Evolutionary conservation across 2,329 filamentous ascomycete species (phyloP), one percentile per base, ranked within the genome.

Genomic region (Pseudogymnoascus sp.): DNA sequence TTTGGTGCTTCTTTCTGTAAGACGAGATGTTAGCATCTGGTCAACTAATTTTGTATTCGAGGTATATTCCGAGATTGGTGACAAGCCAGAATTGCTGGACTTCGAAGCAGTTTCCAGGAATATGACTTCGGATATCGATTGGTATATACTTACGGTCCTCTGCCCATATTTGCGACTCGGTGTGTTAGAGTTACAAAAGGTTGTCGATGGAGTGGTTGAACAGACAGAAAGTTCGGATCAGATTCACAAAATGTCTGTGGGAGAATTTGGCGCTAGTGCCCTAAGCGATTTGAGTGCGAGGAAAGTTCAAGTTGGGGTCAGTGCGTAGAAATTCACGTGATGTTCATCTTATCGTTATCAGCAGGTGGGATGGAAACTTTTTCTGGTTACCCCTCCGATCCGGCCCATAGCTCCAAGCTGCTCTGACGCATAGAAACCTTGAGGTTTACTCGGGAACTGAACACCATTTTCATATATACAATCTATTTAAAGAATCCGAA

Each of bases 1-100:
- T 97, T 82, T 97, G 93, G 83, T 99, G 94, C 89, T 97, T 97
- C 87, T 94, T 95, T 81, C 89, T 92, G 75, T 75, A 69, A 66
- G 58, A 35, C 62, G 38, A n/a, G 8, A 41, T 38, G 58, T 68
- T 64, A 68, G 67, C 63, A 62, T 41, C 28, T 37, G 28, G 30
- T 36, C 28, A 58, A 58, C 33, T 22, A 35, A 57, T 18, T 35
- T 35, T 20, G 47, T 18, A 14, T 18, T 60, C 28, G 39, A 41
- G 18, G 37, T 28, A 15, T 50, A 59, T 58, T 36, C 36, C 36
- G 28, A 25, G 28, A 41, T 43, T 15, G 58, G 38, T 22, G 12
- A 35, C 14, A 22, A 12, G 58, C 58, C 7, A 15, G 2, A 18
- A 33, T 58, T 38, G 15, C 18, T 58, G 57, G 18, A 9, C 57